These are phyloP conservation scores for Brassica rapa DNA, from an alignment of 345 rosid species.

Conservation along the genomic window DNA sequence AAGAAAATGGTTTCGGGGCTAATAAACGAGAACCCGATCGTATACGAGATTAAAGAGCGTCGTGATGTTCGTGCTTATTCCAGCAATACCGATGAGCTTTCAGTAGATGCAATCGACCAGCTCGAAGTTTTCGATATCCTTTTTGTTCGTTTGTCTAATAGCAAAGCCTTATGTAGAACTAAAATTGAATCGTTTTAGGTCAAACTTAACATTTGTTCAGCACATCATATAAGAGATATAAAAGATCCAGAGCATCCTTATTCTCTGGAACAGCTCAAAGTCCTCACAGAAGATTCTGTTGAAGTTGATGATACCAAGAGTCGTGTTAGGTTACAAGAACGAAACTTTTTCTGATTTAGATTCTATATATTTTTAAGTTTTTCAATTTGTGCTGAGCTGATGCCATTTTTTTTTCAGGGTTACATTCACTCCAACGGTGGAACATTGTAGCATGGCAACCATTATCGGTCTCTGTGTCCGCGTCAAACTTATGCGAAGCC, in stretches of 20 bases:
- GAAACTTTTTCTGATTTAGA: neutral
- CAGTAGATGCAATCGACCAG: constrained; percentile 78
- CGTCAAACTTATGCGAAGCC: constrained; percentile 83
- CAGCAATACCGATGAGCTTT: constrained; percentile 50
- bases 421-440: constrained; percentile 93
- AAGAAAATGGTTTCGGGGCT: constrained; percentile 67
- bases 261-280: constrained; percentile 93
- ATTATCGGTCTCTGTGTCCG: constrained; percentile 92
- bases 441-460: constrained; percentile 93
- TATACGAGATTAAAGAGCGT: constrained; percentile 70
- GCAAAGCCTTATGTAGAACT: neutral
- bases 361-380: neutral
- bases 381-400: constrained; percentile 2
- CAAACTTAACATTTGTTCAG: constrained; percentile 26
- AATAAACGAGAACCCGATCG: constrained; percentile 78
- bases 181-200: neutral
- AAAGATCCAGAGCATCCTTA: constrained; percentile 98
- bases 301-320: constrained; percentile 72
- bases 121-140: constrained; percentile 94
- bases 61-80: constrained; percentile 43
- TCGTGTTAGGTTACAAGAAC: constrained; percentile 56
- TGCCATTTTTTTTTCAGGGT: constrained; percentile 48
- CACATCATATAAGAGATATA: constrained; percentile 80
- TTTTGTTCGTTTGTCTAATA: neutral
- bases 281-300: constrained; percentile 82